Evolutionary conservation across 345 rosid genomes (phyloP), one percentile per base, ranked within the genome.

Genomic region (Populus euphratica): DNA sequence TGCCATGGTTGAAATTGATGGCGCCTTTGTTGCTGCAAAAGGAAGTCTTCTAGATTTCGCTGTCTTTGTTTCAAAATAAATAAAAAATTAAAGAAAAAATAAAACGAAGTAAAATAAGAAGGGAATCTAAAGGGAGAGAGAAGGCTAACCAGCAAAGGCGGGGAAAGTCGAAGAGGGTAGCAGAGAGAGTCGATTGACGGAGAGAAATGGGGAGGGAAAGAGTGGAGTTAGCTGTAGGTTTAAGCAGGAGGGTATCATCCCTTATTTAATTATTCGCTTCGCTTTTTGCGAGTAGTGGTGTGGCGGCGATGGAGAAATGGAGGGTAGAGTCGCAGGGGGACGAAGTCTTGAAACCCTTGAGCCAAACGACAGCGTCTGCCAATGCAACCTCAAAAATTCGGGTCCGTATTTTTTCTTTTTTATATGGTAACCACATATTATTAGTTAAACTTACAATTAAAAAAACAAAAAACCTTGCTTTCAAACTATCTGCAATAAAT

Each of bases 1-100:
- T 16, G 96, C 94, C 99, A 91, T 95, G 9, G 93, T 81, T 70
- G 90, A 84, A 29, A 80, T 2, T 0, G 91, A 72, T 52, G 49
- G 87, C 6, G 73, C 61, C 76, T 72, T 87, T 17, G 83, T 75
- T 1, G 86, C 63, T 43, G 73, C 65, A 38, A 70, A 83, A 70
- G 69, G 69, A 63, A 87, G 83, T 78, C 83, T 85, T 79, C 87
- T 86, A 86, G 88, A 85, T 27, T 86, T 79, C 49, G 73, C 85
- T 80, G 85, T 88, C 85, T 97, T 94, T 91, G 88, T 90, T 35
- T 35, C 39, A 67, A 23, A 62, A 8, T 20, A 76, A 70, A 59
- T 47, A 33, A 13, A 50, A 47, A 25, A 11, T 13, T 21, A 59
- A 56, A 21, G 2, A 13, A 18, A 52, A 47, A 43, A 16, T 44